Evolutionary conservation across 805 yeast genomes (phyloP), one percentile per base, ranked within the genome.

Genomic region (Lipomyces lipofer): DNA sequence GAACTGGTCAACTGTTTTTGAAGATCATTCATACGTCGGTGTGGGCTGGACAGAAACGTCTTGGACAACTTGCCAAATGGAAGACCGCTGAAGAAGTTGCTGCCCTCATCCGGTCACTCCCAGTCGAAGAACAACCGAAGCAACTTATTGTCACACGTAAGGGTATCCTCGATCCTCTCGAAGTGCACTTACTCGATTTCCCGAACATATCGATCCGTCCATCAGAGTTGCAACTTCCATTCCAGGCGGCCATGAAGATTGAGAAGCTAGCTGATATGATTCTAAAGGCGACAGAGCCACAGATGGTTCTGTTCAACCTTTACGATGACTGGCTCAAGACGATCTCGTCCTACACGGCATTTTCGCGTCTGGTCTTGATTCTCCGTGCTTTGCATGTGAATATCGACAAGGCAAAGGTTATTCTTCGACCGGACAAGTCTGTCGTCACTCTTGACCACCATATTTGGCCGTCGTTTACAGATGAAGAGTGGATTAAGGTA

Each of bases 41-140:
- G 1, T 94, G 97, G 95, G 85, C 96, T 2, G 99, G 99, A 17
- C 98, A 94, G 69, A 91, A 89, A 66, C 85, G 97, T 64, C 77
- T 92, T 56, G 85, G 94, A 27, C 97, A 94, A 67, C 73, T 94
- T 60, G 91, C 98, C 1, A 94, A 94, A 68, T 94, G 99, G 99
- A 94, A 92, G 69, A 84, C 98, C 1, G 98, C 99, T 0, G 99
- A 94, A 71, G 98, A 92, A 70, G 95, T 89, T 21, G 92, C 97
- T 13, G 95, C 96, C 0, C 74, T 94, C 60, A 79, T 94, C 17
- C 78, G 97, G 40, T 88, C 97, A 0, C 72, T 94, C 50, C 97
- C 97, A 0, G 78, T 82, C 51, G 97, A 92, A 65, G 97, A 94
- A 70, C 97, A 90, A 65, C 99, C 99, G 1, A 86, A 86, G 65